A percentile compares a stretch with the other conserved stretches of the same genome.
These are phyloP conservation scores for Mycena metata DNA, from an alignment of 768 basidiomycete genomes.

Conservation along the genomic window DNA sequence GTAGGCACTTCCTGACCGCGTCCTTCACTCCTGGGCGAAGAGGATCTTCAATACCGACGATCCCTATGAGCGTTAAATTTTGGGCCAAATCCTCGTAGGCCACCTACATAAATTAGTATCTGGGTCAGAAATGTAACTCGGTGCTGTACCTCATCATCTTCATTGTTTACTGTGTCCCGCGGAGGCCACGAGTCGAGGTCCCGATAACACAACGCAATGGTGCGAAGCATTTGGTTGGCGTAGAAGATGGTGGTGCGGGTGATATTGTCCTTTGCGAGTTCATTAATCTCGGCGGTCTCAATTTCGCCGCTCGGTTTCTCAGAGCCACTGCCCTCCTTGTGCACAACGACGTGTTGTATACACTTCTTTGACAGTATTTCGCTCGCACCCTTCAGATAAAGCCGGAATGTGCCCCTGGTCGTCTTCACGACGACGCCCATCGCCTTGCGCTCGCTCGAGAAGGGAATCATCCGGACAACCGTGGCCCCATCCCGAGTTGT, in stretches of 20 bases:
- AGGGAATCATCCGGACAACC: constrained; percentile 91
- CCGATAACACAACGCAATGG: constrained; percentile 93
- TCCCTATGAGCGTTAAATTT: constrained; percentile 87
- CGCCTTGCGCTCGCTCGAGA: constrained; percentile 92
- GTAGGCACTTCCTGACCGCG: constrained; percentile 89
- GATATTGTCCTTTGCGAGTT: constrained; percentile 84
- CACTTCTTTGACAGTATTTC: constrained; percentile 92
- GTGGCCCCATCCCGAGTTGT: constrained; percentile 70
- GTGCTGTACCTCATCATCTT: constrained; percentile 66
- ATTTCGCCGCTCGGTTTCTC: constrained; percentile 51
- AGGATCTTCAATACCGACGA: constrained; percentile 97
- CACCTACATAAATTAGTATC: constrained; percentile 56
- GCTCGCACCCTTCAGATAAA: constrained; percentile 93
- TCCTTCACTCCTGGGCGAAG: constrained; percentile 90
- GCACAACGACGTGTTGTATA: constrained; percentile 78
- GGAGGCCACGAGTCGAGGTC: constrained; percentile 94
- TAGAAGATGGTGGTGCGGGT: constrained; percentile 96
- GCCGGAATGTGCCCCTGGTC: constrained; percentile 66
- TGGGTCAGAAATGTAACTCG: background rate
- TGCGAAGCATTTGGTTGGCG: constrained; percentile 94
- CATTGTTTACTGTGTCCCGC: constrained; percentile 51
- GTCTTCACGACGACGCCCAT: constrained; percentile 91
- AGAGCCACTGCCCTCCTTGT: constrained; percentile 46
- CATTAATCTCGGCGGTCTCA: constrained; percentile 72
- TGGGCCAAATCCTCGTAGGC: constrained; percentile 76